Evolutionary conservation across 768 basidiomycete genomes (phyloP).

Genomic region (Agaricus sinodeliciosus): DNA sequence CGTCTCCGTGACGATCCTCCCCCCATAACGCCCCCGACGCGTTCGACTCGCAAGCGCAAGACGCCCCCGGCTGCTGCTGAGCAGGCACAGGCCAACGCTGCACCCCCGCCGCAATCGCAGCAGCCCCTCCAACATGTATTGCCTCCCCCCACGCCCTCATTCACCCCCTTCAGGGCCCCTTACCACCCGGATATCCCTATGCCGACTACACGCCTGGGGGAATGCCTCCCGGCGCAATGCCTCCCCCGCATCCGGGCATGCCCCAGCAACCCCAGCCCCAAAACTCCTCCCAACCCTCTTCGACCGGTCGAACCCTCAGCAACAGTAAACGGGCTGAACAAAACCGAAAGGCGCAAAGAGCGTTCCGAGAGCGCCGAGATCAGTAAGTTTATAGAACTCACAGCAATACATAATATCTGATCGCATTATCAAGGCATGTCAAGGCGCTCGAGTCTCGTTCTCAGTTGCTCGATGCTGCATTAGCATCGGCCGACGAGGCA

Average conservation of each 20-base stretch:
- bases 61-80: conserved; percentile 40
- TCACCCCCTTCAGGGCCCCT: conserved; percentile 35
- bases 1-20: conserved; percentile 58
- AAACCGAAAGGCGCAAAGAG: conserved; percentile 90
- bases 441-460: conserved; percentile 84
- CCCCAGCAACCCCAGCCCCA: conserved; percentile 22
- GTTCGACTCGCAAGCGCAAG: conserved; percentile 61
- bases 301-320: conserved; percentile 53
- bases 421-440: conserved; percentile 52
- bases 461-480: conserved; percentile 77
- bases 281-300: conserved; percentile 18
- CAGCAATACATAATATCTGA: conserved; percentile 1
- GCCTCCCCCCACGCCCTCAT: conserved; percentile 49
- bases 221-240: conserved; percentile 27
- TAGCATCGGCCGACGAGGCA: conserved; percentile 82
- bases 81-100: conserved; percentile 21
- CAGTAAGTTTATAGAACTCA: conserved; percentile 46
- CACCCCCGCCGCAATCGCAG: conserved; percentile 22
- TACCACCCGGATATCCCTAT: conserved; percentile 47
- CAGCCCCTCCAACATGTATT: conserved; percentile 44
- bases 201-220: conserved; percentile 52
- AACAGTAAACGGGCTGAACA: conserved; percentile 88
- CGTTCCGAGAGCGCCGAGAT: conserved; percentile 86
- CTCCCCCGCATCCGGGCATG: conserved; percentile 20
- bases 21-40: conserved; percentile 36